phyloP scores from a whole-genome alignment of 768 basidiomycete genomes.

The Piloderma croceum region DNA sequence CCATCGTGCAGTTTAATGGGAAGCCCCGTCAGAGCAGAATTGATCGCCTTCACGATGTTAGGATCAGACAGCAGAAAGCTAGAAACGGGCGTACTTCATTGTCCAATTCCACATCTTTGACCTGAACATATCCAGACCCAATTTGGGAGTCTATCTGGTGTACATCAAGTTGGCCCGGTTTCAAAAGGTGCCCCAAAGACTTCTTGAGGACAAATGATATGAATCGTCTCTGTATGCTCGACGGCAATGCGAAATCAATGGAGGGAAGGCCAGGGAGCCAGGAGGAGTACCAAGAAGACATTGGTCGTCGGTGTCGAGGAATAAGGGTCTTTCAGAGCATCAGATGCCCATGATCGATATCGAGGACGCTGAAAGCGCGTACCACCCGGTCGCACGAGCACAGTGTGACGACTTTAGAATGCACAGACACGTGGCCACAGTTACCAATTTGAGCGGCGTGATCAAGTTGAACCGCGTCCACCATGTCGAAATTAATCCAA shows the following conservation, averaged over 20 bases:
- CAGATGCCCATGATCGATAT: neutral
- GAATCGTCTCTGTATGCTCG: constrained; percentile 80
- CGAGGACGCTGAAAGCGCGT: neutral
- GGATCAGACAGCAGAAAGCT: constrained; percentile 4
- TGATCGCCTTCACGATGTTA: constrained; percentile 79
- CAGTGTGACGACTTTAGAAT: neutral
- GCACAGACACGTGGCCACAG: neutral
- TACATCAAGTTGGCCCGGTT: constrained; percentile 83
- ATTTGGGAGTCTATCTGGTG: constrained; percentile 89
- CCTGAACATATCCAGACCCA: constrained; percentile 83
- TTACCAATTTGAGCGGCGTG: neutral
- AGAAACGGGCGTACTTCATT: constrained; percentile 47
- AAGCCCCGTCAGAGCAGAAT: constrained; percentile 55
- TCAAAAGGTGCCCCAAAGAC: constrained; percentile 78
- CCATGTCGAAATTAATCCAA: constrained; percentile 8
- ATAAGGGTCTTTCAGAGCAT: neutral
- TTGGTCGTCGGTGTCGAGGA: constrained; percentile 2
- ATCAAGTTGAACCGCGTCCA: neutral
- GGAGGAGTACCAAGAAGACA: constrained; percentile 39
- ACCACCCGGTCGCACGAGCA: neutral
- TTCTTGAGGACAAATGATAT: constrained; percentile 84
- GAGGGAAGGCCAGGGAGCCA: constrained; percentile 49
- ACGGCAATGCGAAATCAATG: constrained; percentile 61
- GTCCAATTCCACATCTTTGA: constrained; percentile 79
- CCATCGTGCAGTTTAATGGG: constrained; percentile 70